Evolutionary conservation across 164 flowering plant species (phyloP), one percentile per base, ranked within the genome.

Genomic region (Cinnamomum chago): DNA sequence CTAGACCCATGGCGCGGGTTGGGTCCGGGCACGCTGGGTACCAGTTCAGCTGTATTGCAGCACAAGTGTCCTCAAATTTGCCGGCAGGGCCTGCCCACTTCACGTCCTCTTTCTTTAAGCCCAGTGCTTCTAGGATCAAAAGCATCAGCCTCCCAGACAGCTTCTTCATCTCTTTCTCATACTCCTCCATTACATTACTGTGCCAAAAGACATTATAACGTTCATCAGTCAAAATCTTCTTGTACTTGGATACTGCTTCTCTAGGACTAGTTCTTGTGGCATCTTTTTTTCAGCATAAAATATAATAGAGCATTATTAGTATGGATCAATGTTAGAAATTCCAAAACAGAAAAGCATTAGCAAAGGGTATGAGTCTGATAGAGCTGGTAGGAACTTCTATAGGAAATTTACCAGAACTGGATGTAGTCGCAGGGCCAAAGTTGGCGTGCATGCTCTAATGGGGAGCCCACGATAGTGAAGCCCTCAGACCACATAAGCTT

Each of bases 11-110:
- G 80, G 98, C 98, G 67, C 90, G 86, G 28, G 83, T 89, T 18
- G 99, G 99, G 65, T 93, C 91, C 1, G 98, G 99, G 77, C 99
- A 95, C 7, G 88, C 82, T 58, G 99, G 99, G 87, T 95, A 95
- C 6, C 89, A 95, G 78, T 76, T 95, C 74, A 95, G 62, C 66
- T 95, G 99, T 7, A 90, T 3, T 5, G 86, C 93, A 0, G 87
- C 83, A 4, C 70, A 67, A 0, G 88, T 79, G 11, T 65, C 87
- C 7, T 66, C 64, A 75, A 82, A 78, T 1, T 85, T 86, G 0
- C 84, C 84, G 2, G 70, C 76, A 6, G 85, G 81, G 18, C 84
- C 85, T 33, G 84, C 90, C 96, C 97, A 90, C 28, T 88, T 81
- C 15, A 89, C 13, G 24, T 92, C 96, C 28, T 85, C 86, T 33